Percentiles rank a stretch among this genome's conserved stretches.
These are phyloP conservation scores for Coemansia sp. DNA, from an alignment of 192 early-diverging fungal genomes.

Conservation along the genomic window DNA sequence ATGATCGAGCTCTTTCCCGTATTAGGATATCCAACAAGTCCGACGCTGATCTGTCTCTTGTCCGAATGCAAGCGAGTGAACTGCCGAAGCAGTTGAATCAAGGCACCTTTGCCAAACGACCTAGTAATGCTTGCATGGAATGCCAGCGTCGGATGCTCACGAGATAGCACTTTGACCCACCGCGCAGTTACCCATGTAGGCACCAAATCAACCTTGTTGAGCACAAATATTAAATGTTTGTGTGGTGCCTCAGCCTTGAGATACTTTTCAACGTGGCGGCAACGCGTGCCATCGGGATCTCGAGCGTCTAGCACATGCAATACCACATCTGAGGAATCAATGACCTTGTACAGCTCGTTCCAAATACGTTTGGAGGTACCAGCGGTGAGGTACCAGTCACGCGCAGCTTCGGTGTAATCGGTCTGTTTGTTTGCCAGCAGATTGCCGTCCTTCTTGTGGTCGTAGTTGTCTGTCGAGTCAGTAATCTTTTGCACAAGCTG, in stretches of 20 bases:
- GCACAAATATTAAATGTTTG: slow-evolving; percentile 93
- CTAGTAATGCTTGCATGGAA: slow-evolving; percentile 98
- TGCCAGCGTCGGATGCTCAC: slow-evolving; percentile 92
- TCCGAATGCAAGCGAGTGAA: slow-evolving; percentile 92
- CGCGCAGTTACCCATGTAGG: slow-evolving; percentile 98
- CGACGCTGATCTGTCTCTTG: slow-evolving; percentile 98
- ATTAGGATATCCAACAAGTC: slow-evolving; percentile 97
- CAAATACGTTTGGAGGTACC: slow-evolving; percentile 98
- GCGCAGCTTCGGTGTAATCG: slow-evolving; percentile 70
- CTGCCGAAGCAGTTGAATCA: slow-evolving; percentile 98
- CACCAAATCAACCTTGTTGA: slow-evolving; percentile 99
- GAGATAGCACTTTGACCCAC: slow-evolving; percentile 91
- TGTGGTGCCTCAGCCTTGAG: slow-evolving; percentile 89
- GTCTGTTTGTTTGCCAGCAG: slow-evolving; percentile 72
- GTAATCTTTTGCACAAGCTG: slow-evolving; percentile 75
- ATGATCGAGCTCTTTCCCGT: slow-evolving; percentile 98
- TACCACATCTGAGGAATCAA: slow-evolving; percentile 94
- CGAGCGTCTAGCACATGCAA: slow-evolving; percentile 98
- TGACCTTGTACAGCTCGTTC: slow-evolving; percentile 98
- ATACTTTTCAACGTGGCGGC: slow-evolving; percentile 87
- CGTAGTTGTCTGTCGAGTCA: slow-evolving; percentile 63
- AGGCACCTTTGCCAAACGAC: slow-evolving; percentile 97
- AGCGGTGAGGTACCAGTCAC: slow-evolving; percentile 87
- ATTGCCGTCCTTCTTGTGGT: slow-evolving; percentile 68
- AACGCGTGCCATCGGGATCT: slow-evolving; percentile 94